Percentiles rank a stretch among this genome's conserved stretches.
Evolutionary conservation across 2,329 filamentous ascomycete genomes (phyloP).

Genomic region (Metarhizium humberi): DNA sequence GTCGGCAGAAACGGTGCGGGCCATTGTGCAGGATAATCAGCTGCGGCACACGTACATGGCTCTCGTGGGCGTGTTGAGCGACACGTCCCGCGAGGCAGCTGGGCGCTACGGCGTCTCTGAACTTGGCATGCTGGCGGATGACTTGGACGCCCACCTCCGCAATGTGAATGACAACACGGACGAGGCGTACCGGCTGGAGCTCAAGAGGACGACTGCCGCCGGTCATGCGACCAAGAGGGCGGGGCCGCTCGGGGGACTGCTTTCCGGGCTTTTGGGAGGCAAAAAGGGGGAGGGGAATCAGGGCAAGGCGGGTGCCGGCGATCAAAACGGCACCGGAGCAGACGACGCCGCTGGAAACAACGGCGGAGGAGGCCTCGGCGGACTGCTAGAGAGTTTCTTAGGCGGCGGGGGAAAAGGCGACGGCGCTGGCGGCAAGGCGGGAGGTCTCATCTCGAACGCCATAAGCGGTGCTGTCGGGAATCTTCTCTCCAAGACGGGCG

Average conservation of each 20-base stretch:
- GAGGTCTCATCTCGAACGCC: slow-evolving; percentile 1
- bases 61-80: slow-evolving; percentile 9
- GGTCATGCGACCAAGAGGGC: background rate
- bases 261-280: background rate
- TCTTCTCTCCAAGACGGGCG: slow-evolving; percentile 3
- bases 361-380: background rate
- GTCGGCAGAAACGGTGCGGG: background rate
- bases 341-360: no score
- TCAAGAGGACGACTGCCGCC: background rate
- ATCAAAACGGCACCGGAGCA: no score
- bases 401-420: background rate
- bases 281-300: background rate
- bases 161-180: slow-evolving; percentile 8
- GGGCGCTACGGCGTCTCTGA: slow-evolving; percentile 6
- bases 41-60: slow-evolving; percentile 9
- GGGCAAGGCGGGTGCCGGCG: background rate
- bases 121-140: slow-evolving; percentile 6
- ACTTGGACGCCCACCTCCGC: slow-evolving; percentile 7
- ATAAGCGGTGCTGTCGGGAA: background rate
- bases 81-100: slow-evolving; percentile 8
- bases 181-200: slow-evolving; percentile 2
- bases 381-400: background rate
- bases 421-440: background rate
- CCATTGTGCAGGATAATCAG: slow-evolving; percentile 1
- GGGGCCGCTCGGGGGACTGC: background rate